These are phyloP conservation scores for Lachnellula arida DNA, from an alignment of 2,329 filamentous ascomycete species.

Conservation along the genomic window DNA sequence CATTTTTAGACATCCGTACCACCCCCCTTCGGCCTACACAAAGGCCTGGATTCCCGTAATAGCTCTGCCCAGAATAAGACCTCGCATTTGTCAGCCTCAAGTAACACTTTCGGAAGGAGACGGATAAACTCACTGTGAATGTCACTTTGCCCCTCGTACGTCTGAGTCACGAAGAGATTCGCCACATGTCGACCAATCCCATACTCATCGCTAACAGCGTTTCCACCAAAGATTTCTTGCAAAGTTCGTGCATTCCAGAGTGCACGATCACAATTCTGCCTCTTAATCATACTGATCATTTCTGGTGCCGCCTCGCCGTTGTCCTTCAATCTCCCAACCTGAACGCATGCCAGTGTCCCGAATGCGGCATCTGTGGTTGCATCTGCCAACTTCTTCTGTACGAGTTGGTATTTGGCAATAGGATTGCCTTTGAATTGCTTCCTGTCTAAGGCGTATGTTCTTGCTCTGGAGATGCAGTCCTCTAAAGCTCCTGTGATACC, in stretches of 20 bases:
- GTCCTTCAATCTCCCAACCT: conserved; percentile 91
- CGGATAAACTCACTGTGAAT: conserved; percentile 56
- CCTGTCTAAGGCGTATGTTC: conserved; percentile 84
- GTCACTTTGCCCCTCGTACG: conserved; percentile 97
- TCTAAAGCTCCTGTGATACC: conserved; percentile 92
- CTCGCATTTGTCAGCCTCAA: conserved; percentile 40
- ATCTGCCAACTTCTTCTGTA: conserved; percentile 97
- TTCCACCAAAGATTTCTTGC: conserved; percentile 95
- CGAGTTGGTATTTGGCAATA: conserved; percentile 89
- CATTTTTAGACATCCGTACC: conserved; percentile 5
- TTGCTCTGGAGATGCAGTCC: conserved; percentile 76
- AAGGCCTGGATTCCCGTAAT: conserved; percentile 78
- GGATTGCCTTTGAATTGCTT: conserved; percentile 97
- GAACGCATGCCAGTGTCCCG: conserved; percentile 82
- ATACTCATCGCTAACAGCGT: conserved; percentile 97
- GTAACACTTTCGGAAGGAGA: not conserved
- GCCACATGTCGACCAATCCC: conserved; percentile 90
- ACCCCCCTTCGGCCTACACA: conserved; percentile 41
- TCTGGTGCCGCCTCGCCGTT: conserved; percentile 82
- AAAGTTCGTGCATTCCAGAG: conserved; percentile 72
- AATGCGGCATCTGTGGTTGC: conserved; percentile 87
- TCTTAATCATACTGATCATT: conserved; percentile 96
- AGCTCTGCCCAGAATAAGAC: conserved; percentile 62
- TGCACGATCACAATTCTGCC: conserved; percentile 93
- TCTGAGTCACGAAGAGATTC: conserved; percentile 95